Evolutionary conservation across 257 asterid genomes (phyloP).

Genomic region (Fraxinus americana): DNA sequence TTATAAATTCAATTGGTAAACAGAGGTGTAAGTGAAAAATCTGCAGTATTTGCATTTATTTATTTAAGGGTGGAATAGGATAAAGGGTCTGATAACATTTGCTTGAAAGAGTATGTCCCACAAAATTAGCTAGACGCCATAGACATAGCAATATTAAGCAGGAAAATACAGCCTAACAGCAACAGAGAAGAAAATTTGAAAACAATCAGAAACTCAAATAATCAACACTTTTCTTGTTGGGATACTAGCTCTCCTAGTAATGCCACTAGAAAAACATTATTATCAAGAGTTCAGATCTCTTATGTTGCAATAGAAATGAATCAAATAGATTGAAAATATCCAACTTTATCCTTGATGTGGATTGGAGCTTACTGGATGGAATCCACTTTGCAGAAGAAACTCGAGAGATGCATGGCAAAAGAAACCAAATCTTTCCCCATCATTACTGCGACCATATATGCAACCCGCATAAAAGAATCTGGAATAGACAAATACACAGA

Average conservation of each 20-base stretch:
- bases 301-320: constrained; percentile 15
- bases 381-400: constrained; percentile 93
- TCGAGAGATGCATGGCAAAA: constrained; percentile 96
- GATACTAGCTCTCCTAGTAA: not conserved
- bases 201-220: not conserved
- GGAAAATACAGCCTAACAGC: constrained; percentile 15
- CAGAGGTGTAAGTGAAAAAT: not conserved
- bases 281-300: constrained; percentile 25
- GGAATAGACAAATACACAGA: constrained; percentile 35
- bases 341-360: constrained; percentile 17
- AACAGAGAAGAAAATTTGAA: constrained; percentile 9
- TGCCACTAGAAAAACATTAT: not conserved
- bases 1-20: not conserved
- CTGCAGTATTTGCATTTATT: no score
- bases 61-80: not conserved
- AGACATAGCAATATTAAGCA: constrained; percentile 1
- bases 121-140: constrained; percentile 8
- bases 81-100: not conserved
- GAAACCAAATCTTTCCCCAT: constrained; percentile 92
- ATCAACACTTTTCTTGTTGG: not conserved
- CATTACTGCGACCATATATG: constrained; percentile 80
- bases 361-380: constrained; percentile 74
- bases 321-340: constrained; percentile 9
- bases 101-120: constrained; percentile 17
- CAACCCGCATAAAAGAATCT: constrained; percentile 88